Evolutionary conservation across 2,329 filamentous ascomycete species (phyloP).

Genomic region (Hypoxylon sp.): DNA sequence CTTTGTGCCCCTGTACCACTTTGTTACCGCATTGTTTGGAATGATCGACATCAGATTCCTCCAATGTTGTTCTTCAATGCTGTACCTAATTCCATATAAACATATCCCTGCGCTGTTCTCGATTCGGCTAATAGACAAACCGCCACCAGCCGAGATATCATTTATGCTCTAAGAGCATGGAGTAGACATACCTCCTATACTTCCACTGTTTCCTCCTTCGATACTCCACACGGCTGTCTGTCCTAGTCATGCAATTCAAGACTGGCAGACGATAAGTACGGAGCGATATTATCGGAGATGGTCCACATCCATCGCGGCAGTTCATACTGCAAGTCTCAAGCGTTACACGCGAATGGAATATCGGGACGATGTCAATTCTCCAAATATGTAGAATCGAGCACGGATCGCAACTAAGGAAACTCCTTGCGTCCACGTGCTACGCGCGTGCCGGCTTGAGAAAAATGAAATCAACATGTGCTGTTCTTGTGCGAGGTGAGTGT

Average conservation of each 20-base stretch:
- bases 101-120: background rate
- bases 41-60: background rate
- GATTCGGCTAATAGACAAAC: background rate
- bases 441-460: conserved; percentile 17
- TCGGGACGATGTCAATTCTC: background rate
- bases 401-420: conserved; percentile 15
- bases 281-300: conserved; percentile 1
- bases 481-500: conserved; percentile 15
- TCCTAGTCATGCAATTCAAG: background rate
- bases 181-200: background rate
- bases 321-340: conserved; percentile 1
- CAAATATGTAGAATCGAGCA: background rate
- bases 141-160: background rate
- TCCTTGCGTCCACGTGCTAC: conserved; percentile 28
- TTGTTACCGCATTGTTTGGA: conserved; percentile 3
- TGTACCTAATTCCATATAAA: background rate
- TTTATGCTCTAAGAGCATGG: background rate
- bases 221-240: background rate
- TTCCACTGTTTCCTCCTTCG: background rate
- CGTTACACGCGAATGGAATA: background rate
- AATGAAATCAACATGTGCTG: conserved; percentile 9
- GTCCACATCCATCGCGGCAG: background rate
- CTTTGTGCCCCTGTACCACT: conserved; percentile 16
- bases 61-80: background rate
- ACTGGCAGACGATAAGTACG: conserved; percentile 3